Base-by-base conservation (phyloP, 2,329 filamentous ascomycete genomes). In the Dendrostoma leiphaemia region DNA sequence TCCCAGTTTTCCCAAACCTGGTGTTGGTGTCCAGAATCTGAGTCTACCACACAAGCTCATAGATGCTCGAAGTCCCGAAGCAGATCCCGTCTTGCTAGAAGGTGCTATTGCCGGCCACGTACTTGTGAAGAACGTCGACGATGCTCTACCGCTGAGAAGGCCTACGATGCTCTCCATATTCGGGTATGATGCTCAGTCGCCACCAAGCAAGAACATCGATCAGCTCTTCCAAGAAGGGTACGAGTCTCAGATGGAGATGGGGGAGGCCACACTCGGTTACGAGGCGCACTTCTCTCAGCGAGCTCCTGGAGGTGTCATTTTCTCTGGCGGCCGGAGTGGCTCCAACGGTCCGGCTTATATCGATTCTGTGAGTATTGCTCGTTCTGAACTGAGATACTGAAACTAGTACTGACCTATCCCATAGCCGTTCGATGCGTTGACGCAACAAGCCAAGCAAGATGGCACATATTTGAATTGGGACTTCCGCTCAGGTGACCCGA, bases 121-220 rank as follows among this genome's bases (percentile, higher is more conserved):
- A 24, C 76, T 95, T 1, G 75, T 95, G 50, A 95, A 95, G 75
- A 94, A 95, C 67, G 72, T 72, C 3, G 76, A 79, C 43, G 75
- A 76, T 7, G 73, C 78, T 0, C 72, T 93, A 6, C 90, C 90
- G 0, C 76, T 93, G 48, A 80, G 77, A 51, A 75, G 76, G 53
- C 84, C 74, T 6, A 69, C 72, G 50, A 76, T 81, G 67, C 59
- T 87, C 73, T 78, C 82, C 63, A 69, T 86, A 64, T 77, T 84
- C 73, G 71, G 88, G 61, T 74, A 84, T 76, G 74, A 89, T 81
- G 91, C 91, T 4, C 73, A 74, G 0, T 63, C 74, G 0, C 64
- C 72, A 0, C 64, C 67, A 0, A 79, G 77, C 15, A 76, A 78
- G 55, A 80, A 82, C 58, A 75, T 74, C 0, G 78, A 77, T 40